Percentiles rank a stretch among this genome's conserved stretches.
phyloP scores from a whole-genome alignment of 1,284 basidiomycete species.

The Cryptococcus sp. region DNA sequence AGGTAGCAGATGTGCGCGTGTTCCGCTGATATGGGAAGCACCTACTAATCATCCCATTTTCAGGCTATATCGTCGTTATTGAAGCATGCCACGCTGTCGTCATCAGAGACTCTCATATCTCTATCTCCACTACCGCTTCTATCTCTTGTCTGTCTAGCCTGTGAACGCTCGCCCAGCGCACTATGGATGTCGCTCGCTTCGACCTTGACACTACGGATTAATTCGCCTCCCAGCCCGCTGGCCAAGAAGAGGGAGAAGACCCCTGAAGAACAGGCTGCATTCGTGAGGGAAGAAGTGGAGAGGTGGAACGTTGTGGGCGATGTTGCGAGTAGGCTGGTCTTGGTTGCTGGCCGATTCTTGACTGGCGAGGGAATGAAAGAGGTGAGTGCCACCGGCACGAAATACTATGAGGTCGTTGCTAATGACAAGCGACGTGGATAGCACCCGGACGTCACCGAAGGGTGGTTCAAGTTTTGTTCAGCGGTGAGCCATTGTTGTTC shows the following conservation, averaged over 20 bases:
- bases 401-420: neutral
- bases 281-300: constrained; percentile 27
- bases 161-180: constrained; percentile 70
- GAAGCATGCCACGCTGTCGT: constrained; percentile 42
- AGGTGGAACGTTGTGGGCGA: constrained; percentile 45
- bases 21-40: constrained; percentile 34
- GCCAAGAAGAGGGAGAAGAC: constrained; percentile 39
- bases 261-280: constrained; percentile 24
- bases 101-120: constrained; percentile 67
- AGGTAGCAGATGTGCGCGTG: constrained; percentile 65
- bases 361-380: constrained; percentile 67
- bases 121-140: constrained; percentile 75
- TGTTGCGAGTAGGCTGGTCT: constrained; percentile 64
- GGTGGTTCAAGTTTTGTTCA: constrained; percentile 73
- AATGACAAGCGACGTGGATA: constrained; percentile 12
- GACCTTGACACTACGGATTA: constrained; percentile 74
- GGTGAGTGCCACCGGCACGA: constrained; percentile 54
- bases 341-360: constrained; percentile 63
- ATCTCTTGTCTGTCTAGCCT: constrained; percentile 72
- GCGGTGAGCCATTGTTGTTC: constrained; percentile 23
- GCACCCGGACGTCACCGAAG: constrained; percentile 84
- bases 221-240: constrained; percentile 60
- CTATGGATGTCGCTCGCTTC: constrained; percentile 79
- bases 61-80: constrained; percentile 45
- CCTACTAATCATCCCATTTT: neutral